phyloP scores from a whole-genome alignment of 140 eudicot species.

The Ambrosia hybrid region DNA sequence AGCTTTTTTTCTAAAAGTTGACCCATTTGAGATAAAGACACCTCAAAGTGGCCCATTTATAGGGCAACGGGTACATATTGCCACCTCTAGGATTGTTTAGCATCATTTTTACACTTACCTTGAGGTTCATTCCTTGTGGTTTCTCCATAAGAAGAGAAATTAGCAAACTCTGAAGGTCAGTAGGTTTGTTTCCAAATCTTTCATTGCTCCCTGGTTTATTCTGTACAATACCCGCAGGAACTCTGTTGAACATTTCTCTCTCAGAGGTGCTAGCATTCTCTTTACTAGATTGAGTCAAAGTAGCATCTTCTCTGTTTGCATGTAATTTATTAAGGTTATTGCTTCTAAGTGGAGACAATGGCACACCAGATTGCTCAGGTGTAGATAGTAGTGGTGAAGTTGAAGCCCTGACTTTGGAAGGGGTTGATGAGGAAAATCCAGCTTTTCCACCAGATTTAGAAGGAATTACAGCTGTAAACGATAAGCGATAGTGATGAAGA shows the following conservation, averaged over 20 bases:
- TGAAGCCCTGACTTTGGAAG: conserved; percentile 66
- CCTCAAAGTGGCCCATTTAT: background rate
- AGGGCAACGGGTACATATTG: background rate
- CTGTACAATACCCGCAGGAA: conserved; percentile 29
- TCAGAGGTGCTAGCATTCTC: conserved; percentile 53
- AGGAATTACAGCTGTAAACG: conserved; percentile 53
- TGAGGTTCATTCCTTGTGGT: conserved; percentile 82
- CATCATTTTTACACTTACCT: conserved; percentile 45
- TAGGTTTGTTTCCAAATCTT: conserved; percentile 42
- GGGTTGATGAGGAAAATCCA: conserved; percentile 55
- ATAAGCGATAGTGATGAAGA: conserved; percentile 10
- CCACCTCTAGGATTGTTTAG: conserved; percentile 2
- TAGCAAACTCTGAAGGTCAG: conserved; percentile 57
- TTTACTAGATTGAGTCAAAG: conserved; percentile 42
- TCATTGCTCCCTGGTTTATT: conserved; percentile 45
- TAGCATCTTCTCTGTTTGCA: conserved; percentile 41
- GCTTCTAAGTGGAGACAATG: conserved; percentile 61
- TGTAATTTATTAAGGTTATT: conserved; percentile 49
- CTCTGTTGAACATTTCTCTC: conserved; percentile 51
- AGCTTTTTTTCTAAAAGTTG: background rate
- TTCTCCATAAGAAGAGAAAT: conserved; percentile 64
- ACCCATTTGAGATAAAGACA: conserved; percentile 6
- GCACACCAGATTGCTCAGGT: conserved; percentile 55
- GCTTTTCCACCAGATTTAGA: conserved; percentile 60
- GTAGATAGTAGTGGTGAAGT: conserved; percentile 75